Percentiles rank a stretch among this genome's conserved stretches.
phyloP scores from a whole-genome alignment of 768 basidiomycete species.

The Collybia nuda region DNA sequence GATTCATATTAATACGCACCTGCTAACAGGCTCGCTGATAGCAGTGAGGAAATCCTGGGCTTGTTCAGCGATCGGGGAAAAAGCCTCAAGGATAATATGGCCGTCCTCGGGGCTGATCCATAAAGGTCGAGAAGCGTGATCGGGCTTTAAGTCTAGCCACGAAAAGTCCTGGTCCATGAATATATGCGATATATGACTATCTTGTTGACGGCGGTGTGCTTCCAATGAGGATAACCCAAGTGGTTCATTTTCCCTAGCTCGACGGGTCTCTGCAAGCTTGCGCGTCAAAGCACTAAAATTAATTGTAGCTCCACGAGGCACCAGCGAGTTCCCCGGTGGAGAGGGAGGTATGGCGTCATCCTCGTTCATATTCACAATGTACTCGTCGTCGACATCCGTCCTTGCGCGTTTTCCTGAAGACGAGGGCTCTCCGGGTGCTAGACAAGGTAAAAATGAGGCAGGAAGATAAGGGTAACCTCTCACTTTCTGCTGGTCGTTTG shows the following conservation, averaged over 20 bases:
- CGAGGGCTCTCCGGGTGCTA: constrained; percentile 26
- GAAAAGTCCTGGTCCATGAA: constrained; percentile 87
- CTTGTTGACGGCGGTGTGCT: constrained; percentile 70
- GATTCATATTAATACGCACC: constrained; percentile 53
- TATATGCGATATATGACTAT: constrained; percentile 76
- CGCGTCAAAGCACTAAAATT: constrained; percentile 84
- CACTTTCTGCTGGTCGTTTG: constrained; percentile 41
- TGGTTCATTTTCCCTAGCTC: constrained; percentile 41
- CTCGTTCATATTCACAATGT: constrained; percentile 56
- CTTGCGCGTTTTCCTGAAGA: constrained; percentile 43
- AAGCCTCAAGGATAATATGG: constrained; percentile 95
- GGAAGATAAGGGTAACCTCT: constrained; percentile 9
- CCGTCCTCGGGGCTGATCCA: constrained; percentile 96
- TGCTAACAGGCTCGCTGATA: constrained; percentile 97
- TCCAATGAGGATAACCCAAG: constrained; percentile 55
- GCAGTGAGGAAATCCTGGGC: constrained; percentile 98
- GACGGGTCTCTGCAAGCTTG: constrained; percentile 67
- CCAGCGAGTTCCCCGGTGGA: constrained; percentile 50
- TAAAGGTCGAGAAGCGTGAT: constrained; percentile 89
- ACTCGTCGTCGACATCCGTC: constrained; percentile 52
- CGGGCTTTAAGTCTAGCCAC: constrained; percentile 82
- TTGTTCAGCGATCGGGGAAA: constrained; percentile 96
- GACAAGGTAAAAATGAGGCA: not conserved
- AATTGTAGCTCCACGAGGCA: constrained; percentile 78
- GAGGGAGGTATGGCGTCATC: constrained; percentile 57